Conservation (phyloP, 495 filamentous ascomycete genomes). For the Tuber indicum region DNA sequence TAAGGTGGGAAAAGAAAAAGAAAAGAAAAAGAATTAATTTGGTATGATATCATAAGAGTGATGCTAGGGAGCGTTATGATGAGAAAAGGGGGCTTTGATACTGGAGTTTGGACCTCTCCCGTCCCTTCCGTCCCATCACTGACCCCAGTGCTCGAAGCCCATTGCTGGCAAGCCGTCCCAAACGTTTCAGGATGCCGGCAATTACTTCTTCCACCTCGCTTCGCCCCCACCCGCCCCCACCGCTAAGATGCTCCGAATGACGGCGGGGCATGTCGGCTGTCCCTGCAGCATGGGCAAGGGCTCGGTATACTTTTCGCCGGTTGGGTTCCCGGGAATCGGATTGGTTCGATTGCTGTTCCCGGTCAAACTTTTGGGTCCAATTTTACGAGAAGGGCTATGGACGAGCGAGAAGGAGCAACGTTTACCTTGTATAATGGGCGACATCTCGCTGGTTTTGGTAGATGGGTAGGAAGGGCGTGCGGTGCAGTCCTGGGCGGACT, state of each 20-base stretch:
- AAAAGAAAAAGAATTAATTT: no score
- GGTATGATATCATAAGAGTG: no score
- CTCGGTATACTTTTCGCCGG: neutral
- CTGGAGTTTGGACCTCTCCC: no score
- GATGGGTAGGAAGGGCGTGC: neutral
- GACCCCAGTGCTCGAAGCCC: no score
- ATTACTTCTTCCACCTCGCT: neutral
- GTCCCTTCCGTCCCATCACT: neutral
- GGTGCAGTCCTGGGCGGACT: no score
- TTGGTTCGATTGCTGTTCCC: neutral
- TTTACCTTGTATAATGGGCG: neutral
- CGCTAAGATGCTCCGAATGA: neutral
- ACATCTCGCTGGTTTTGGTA: neutral
- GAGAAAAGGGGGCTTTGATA: no score
- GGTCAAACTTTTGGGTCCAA: neutral
- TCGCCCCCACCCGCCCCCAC: neutral
- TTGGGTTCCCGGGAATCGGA: neutral
- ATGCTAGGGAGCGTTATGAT: no score
- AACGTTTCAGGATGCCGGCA: neutral
- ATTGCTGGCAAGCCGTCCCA: neutral
- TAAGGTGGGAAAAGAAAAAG: no score
- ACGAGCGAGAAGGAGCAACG: neutral
- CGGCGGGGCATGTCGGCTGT: neutral
- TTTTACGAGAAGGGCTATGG: neutral
- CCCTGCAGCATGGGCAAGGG: neutral